These are phyloP conservation scores for Mycena floridula DNA, from an alignment of 768 basidiomycete species.

Conservation along the genomic window DNA sequence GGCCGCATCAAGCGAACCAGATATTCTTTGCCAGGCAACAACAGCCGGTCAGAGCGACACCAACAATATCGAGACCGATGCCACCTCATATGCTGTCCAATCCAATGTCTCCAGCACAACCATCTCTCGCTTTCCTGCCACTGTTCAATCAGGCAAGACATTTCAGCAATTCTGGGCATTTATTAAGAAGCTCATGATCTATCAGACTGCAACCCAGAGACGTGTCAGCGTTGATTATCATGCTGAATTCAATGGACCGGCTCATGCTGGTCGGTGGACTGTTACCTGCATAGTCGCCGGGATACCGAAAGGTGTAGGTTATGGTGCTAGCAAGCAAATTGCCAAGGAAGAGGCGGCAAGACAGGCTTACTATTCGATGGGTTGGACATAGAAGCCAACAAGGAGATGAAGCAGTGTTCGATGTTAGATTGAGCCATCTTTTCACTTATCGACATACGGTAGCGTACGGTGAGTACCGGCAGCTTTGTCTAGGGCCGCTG, in stretches of 20 bases:
- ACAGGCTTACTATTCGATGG: constrained; percentile 68
- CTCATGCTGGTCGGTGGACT: constrained; percentile 64
- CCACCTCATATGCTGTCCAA: constrained; percentile 31
- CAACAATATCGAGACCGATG: constrained; percentile 23
- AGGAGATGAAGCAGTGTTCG: too few species aligned
- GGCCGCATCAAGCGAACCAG: too few species aligned
- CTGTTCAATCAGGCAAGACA: constrained; percentile 76
- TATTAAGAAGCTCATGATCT: too few species aligned
- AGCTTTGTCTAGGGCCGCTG: too few species aligned
- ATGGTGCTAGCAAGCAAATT: constrained; percentile 63
- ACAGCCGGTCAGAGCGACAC: constrained; percentile 18
- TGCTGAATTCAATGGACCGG: constrained; percentile 54
- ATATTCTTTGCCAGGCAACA: constrained; percentile 30
- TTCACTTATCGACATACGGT: too few species aligned
- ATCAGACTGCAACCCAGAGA: constrained; percentile 63
- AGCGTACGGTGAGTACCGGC: too few species aligned
- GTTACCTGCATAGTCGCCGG: constrained; percentile 57
- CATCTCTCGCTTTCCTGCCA: constrained; percentile 57
- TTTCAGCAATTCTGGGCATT: too few species aligned
- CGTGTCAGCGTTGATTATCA: constrained; percentile 56
- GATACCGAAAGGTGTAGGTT: constrained; percentile 58
- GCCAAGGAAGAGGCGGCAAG: constrained; percentile 77
- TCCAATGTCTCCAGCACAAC: constrained; percentile 60
- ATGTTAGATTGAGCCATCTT: constrained; percentile 21
- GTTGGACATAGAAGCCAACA: constrained; percentile 66